Conservation (phyloP, 1,139 yeast species). For the Scheffersomyces segobiensis region DNA sequence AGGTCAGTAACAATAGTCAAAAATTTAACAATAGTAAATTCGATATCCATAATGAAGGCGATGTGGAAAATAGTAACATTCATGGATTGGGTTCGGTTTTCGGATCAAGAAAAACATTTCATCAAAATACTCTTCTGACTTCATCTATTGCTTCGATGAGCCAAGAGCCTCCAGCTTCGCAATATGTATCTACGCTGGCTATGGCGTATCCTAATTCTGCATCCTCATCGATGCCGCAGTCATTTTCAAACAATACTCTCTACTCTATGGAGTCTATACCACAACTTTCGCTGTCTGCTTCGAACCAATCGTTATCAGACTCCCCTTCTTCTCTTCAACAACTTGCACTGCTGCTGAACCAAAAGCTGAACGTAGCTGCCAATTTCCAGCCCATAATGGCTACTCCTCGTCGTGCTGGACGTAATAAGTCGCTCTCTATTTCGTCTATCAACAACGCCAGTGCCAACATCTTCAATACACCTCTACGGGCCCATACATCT, state of each 20-base stretch:
- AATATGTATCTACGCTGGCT: not conserved
- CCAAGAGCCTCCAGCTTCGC: slow-evolving; percentile 16
- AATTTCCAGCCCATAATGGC: slow-evolving; percentile 13
- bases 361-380: slow-evolving; percentile 3
- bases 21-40: not conserved
- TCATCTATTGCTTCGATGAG: slow-evolving; percentile 20
- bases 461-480: slow-evolving; percentile 26
- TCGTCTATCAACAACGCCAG: slow-evolving; percentile 17
- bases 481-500: slow-evolving; percentile 21
- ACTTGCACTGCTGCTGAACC: slow-evolving; percentile 1
- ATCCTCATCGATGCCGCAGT: slow-evolving; percentile 12
- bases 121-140: slow-evolving; percentile 19
- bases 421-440: slow-evolving; percentile 34
- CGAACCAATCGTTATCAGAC: slow-evolving; percentile 38
- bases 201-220: not conserved
- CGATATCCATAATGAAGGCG: not conserved
- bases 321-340: slow-evolving; percentile 26
- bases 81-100: not conserved
- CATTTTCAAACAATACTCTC: slow-evolving; percentile 40
- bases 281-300: slow-evolving; percentile 33
- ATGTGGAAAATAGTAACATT: not conserved
- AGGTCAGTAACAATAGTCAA: not conserved
- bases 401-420: slow-evolving; percentile 31
- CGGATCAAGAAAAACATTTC: slow-evolving; percentile 5
- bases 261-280: slow-evolving; percentile 48